phyloP scores from a whole-genome alignment of 768 basidiomycete genomes.

The Kwoniella pini region DNA sequence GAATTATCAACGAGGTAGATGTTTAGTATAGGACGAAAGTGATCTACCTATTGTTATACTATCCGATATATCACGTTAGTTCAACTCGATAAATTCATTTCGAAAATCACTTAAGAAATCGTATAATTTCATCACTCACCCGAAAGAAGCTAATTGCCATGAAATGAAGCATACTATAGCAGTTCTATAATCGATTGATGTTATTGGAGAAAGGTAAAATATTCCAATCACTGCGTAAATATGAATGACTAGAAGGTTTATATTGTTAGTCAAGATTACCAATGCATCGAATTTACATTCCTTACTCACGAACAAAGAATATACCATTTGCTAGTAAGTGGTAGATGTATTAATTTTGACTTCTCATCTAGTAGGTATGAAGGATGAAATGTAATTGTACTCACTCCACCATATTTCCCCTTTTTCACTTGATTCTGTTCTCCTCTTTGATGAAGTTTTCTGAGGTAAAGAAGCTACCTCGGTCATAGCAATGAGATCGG shows the following conservation, averaged over 20 bases:
- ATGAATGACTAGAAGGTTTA: conserved; percentile 65
- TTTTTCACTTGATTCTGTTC: conserved; percentile 3
- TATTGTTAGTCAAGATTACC: conserved; percentile 60
- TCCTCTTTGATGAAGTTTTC: not conserved
- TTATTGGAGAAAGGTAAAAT: conserved; percentile 59
- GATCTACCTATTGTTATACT: conserved; percentile 60
- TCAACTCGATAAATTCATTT: not conserved
- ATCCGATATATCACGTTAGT: conserved; percentile 12
- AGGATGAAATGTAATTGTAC: too few species aligned
- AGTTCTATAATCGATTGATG: conserved; percentile 58
- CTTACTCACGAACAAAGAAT: conserved; percentile 34
- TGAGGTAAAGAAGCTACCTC: not conserved
- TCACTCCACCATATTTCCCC: conserved; percentile 48
- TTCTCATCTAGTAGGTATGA: too few species aligned
- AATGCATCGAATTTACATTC: not conserved
- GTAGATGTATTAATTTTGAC: too few species aligned
- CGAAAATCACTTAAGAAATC: too few species aligned
- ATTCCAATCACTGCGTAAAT: conserved; percentile 63
- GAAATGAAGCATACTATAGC: conserved; percentile 61
- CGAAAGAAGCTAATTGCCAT: conserved; percentile 73
- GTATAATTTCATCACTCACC: conserved; percentile 57
- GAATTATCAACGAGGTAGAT: too few species aligned
- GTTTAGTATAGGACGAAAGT: too few species aligned
- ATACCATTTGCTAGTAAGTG: conserved; percentile 35
- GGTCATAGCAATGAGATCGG: conserved; percentile 1